Percentiles rank a stretch among this genome's conserved stretches.
Conservation (phyloP, 73 alveolate genomes). For the Paraurostyla sp. region DNA sequence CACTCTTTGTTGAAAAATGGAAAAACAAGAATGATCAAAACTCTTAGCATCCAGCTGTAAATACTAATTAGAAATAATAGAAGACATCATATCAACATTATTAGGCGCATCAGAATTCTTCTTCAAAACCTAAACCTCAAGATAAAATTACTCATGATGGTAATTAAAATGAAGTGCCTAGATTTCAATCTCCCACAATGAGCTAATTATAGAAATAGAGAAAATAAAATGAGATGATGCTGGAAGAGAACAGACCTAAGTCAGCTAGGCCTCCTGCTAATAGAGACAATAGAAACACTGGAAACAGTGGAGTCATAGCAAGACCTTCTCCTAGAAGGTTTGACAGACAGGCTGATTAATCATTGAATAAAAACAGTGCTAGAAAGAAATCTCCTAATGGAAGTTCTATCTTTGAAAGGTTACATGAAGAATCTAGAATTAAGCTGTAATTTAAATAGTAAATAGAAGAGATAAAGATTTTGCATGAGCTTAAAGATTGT, state of each 20-base stretch:
- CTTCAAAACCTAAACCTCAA: not conserved
- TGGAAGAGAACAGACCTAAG: not conserved
- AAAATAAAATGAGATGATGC: not conserved
- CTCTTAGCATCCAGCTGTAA: not conserved
- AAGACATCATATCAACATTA: not conserved
- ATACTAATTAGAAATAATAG: not conserved
- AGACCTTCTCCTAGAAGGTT: too few relatives aligned
- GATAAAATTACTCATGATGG: not conserved
- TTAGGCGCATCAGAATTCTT: not conserved
- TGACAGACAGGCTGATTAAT: too few relatives aligned
- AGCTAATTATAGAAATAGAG: not conserved
- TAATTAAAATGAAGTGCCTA: not conserved
- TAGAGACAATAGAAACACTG: not conserved
- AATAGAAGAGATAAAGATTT: slow-evolving; percentile 9
- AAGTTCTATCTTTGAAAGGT: not conserved
- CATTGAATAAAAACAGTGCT: not conserved
- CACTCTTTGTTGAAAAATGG: slow-evolving; percentile 20
- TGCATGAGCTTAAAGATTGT: slow-evolving; percentile 19
- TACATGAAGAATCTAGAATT: slow-evolving; percentile 14
- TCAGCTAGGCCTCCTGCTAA: not conserved
- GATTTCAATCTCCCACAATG: slow-evolving; percentile 20
- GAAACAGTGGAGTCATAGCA: not conserved
- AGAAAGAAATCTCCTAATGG: not conserved
- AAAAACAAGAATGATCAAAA: not conserved
- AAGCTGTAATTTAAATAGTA: slow-evolving; percentile 2